Evolutionary conservation across 257 asterid genomes (phyloP), one percentile per base, ranked within the genome.

Genomic region (Ligustrum vulgare): DNA sequence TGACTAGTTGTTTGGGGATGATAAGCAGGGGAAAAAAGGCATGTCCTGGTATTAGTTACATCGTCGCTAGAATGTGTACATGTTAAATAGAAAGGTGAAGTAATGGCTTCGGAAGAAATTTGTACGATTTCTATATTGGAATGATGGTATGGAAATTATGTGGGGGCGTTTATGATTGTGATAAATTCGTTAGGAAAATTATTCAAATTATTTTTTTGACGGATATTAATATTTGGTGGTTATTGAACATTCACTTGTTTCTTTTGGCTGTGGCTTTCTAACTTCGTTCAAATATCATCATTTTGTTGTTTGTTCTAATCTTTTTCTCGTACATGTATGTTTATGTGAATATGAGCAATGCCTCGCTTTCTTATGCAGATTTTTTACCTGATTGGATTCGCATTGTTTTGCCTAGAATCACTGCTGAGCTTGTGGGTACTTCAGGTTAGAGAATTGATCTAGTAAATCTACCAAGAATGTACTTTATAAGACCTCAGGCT

Each of bases 401-500:
- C 77, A 33, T 69, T 87, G 75, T 87, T 87, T 80, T 84, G 88
- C 83, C 67, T 87, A 75, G 91, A 87, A 65, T 70, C 72, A 34
- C 65, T 87, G 56, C 87, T 87, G 54, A 87, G 91, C 83, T 82
- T 87, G 82, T 82, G 86, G 85, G 89, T 87, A 33, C 74, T 87
- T 49, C 91, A 87, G 91, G 91, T 87, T 56, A 79, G 88, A 33
- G 34, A 31, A 39, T 34, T 64, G 49, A 36, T 71, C 56, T 76
- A 65, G 32, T 56, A n/a, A 56, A 56, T 56, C 31, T 56, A n/a
- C 64, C 22, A n/a, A 8, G 25, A n/a, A 6, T n/a, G 9, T 20
- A 10, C 62, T 65, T 51, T 35, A 3, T 45, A 1, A 45, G 20
- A 45, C n/a, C n/a, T 5, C 20, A 45, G 56, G 56, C 56, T 45